Conservation (phyloP, 179 eudicot species). For the Dionaea muscipula region DNA sequence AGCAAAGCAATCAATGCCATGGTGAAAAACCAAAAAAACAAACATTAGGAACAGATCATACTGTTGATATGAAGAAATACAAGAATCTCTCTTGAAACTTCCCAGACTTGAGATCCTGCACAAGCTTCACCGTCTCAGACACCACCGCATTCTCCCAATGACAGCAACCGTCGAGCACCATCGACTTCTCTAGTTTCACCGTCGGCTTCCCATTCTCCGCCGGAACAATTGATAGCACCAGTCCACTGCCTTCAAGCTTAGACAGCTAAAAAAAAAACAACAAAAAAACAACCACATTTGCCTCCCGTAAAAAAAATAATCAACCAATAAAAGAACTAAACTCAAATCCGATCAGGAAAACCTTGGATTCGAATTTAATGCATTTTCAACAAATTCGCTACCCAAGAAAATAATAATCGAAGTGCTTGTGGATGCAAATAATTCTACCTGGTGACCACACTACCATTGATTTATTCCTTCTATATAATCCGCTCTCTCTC, state of each 20-base stretch:
- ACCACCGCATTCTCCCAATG: conserved; percentile 72
- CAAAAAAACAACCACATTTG: neutral
- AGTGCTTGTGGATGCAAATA: no score
- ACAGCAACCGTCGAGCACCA: conserved; percentile 51
- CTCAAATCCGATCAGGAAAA: no score
- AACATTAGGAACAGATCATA: conserved; percentile 19
- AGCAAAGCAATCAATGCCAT: neutral
- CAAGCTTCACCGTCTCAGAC: conserved; percentile 59
- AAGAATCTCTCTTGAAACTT: conserved; percentile 75
- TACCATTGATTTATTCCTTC: no score
- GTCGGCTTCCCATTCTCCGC: conserved; percentile 81
- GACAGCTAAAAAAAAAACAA: no score
- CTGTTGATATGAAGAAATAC: conserved; percentile 62
- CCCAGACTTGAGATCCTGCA: conserved; percentile 63
- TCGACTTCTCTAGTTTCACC: conserved; percentile 51
- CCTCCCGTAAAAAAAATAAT: neutral
- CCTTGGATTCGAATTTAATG: no score
- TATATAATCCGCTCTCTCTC: no score
- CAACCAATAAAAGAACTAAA: no score
- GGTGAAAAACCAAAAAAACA: neutral
- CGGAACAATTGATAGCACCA: conserved; percentile 69
- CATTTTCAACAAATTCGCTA: no score
- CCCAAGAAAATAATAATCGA: no score
- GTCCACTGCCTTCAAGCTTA: conserved; percentile 45
- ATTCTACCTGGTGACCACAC: no score